These are phyloP conservation scores for Pseudocercospora cruenta DNA, from an alignment of 2,329 filamentous ascomycete species.

Conservation along the genomic window DNA sequence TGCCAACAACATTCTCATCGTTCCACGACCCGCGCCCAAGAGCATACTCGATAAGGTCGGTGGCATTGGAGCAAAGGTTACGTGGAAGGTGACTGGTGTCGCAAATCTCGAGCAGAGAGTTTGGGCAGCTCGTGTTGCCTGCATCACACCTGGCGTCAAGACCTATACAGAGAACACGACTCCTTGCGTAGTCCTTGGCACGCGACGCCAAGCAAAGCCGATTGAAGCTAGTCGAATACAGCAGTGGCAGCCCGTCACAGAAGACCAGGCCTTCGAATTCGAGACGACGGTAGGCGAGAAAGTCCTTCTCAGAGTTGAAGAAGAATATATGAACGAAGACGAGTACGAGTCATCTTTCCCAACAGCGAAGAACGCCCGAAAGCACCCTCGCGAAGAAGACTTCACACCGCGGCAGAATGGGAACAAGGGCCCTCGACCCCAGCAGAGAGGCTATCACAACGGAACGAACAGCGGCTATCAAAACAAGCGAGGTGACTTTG, in stretches of 20 bases:
- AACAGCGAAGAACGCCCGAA: slow-evolving; percentile 64
- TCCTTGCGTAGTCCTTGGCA: slow-evolving; percentile 80
- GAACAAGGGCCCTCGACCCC: slow-evolving; percentile 35
- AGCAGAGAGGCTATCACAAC: slow-evolving; percentile 32
- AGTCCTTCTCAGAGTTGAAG: slow-evolving; percentile 77
- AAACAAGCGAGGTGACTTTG: slow-evolving; percentile 18
- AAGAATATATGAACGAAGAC: slow-evolving; percentile 65
- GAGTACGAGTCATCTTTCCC: slow-evolving; percentile 66
- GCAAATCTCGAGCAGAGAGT: slow-evolving; percentile 77
- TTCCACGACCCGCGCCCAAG: slow-evolving; percentile 72
- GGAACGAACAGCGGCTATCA: slow-evolving; percentile 32
- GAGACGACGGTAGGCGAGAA: slow-evolving; percentile 87
- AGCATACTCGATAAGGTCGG: slow-evolving; percentile 81
- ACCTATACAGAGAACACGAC: slow-evolving; percentile 79
- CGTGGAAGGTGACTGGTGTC: slow-evolving; percentile 79
- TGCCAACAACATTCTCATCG: slow-evolving; percentile 90
- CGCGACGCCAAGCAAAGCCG: slow-evolving; percentile 74
- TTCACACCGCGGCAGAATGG: slow-evolving; percentile 33
- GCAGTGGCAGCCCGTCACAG: slow-evolving; percentile 41
- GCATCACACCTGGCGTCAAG: slow-evolving; percentile 66
- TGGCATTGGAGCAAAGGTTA: slow-evolving; percentile 80
- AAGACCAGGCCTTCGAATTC: slow-evolving; percentile 73
- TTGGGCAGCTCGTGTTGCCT: slow-evolving; percentile 82
- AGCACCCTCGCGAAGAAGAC: slow-evolving; percentile 63
- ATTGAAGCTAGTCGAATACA: slow-evolving; percentile 56